A percentile compares a stretch with the other conserved stretches of the same genome.
Conservation (phyloP, 805 yeast species). For the Cyberlindnera sargentensis region DNA sequence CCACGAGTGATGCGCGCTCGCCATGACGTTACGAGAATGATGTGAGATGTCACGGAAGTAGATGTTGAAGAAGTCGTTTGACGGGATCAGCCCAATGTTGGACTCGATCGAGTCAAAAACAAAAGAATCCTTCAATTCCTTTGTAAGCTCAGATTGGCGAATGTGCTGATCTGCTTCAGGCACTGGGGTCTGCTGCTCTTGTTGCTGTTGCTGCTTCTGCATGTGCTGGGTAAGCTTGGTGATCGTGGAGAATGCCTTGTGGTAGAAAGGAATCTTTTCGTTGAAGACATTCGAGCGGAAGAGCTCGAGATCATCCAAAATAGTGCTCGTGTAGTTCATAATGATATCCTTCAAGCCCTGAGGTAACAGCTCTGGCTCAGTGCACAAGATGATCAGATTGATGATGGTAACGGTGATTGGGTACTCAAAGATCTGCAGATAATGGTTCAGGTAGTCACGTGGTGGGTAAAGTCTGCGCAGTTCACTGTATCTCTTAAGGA, state of each 20-base stretch:
- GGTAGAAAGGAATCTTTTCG: constrained; percentile 15
- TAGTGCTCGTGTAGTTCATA: constrained; percentile 6
- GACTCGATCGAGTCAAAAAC: constrained; percentile 17
- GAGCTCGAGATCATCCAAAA: constrained; percentile 7
- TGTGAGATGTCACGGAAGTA: constrained; percentile 13
- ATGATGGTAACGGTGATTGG: constrained; percentile 9
- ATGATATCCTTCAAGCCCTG: constrained; percentile 9
- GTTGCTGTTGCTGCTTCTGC: not conserved
- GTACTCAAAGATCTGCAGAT: constrained; percentile 11
- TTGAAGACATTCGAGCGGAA: constrained; percentile 11
- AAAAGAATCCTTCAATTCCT: constrained; percentile 10
- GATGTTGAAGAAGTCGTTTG: constrained; percentile 17
- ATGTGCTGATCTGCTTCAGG: not conserved
- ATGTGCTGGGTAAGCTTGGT: not conserved
- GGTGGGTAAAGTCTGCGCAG: constrained; percentile 11
- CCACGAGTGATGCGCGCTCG: constrained; percentile 3
- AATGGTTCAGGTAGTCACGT: constrained; percentile 8
- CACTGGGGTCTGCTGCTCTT: not conserved
- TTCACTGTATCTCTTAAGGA: constrained; percentile 14
- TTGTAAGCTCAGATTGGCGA: constrained; percentile 5
- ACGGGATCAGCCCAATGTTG: constrained; percentile 15
- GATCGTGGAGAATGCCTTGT: constrained; percentile 9
- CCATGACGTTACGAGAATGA: constrained; percentile 6
- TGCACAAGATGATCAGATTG: constrained; percentile 7
- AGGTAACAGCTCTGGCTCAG: constrained; percentile 11